These are phyloP conservation scores for Arbutus unedo DNA, from an alignment of 148 eudicot genomes.

Conservation along the genomic window DNA sequence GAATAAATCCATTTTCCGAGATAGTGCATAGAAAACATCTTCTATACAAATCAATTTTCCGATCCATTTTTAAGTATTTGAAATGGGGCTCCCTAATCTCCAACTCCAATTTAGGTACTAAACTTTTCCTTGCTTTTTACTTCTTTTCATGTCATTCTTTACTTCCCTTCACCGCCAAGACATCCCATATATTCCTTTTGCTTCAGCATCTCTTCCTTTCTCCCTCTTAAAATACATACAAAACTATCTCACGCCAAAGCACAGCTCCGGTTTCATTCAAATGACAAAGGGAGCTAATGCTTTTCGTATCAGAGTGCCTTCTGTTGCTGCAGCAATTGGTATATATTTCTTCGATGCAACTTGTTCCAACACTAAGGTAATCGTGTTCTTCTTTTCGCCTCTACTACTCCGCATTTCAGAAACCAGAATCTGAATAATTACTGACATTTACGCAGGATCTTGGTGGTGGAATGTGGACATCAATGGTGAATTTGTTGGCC, in stretches of 20 bases:
- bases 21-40: no score
- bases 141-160: constrained; percentile 14
- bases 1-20: no score
- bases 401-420: background rate
- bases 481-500: background rate
- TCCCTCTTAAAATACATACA: background rate
- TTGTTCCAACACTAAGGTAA: constrained; percentile 11
- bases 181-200: constrained; percentile 9
- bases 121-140: background rate
- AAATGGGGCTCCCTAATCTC: no score
- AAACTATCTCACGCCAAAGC: background rate
- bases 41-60: no score
- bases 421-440: background rate
- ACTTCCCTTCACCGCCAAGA: constrained; percentile 15
- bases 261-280: background rate
- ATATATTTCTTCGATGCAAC: constrained; percentile 14
- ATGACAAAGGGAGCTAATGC: constrained; percentile 6
- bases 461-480: background rate
- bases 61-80: no score
- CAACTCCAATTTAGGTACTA: no score
- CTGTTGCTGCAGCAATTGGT: constrained; percentile 17
- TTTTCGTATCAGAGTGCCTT: constrained; percentile 7
- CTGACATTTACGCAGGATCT: constrained; percentile 6
- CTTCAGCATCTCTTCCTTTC: background rate
- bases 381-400: background rate